A percentile compares a stretch with the other conserved stretches of the same genome.
Evolutionary conservation across 192 early-diverging fungal genomes (phyloP).

Genomic region (Powellomyces hirtus): DNA sequence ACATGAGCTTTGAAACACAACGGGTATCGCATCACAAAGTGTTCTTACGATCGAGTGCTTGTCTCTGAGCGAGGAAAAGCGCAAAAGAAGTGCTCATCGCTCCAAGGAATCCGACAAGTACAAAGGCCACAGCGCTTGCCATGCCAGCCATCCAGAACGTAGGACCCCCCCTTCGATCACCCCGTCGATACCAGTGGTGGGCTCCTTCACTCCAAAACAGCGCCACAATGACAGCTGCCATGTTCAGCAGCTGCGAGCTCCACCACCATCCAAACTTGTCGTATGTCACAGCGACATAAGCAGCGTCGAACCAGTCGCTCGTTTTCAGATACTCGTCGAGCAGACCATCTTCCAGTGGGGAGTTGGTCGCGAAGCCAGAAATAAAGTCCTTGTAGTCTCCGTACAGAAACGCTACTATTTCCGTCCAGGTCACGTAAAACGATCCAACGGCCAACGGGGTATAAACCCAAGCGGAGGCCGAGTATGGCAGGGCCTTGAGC

Average conservation of each 20-base stretch:
- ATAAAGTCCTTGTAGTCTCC: conserved; percentile 1
- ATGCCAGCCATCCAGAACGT: neutral
- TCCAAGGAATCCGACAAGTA: conserved; percentile 24
- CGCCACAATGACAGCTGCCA: conserved; percentile 18
- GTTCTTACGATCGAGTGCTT: conserved; percentile 14
- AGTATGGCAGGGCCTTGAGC: conserved; percentile 8
- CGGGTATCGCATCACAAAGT: neutral
- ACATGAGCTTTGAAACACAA: neutral
- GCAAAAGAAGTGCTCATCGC: conserved; percentile 31
- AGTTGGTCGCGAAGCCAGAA: neutral
- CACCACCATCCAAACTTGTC: conserved; percentile 22
- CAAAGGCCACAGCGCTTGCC: conserved; percentile 17
- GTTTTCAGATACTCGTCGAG: conserved; percentile 13
- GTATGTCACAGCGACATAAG: conserved; percentile 23
- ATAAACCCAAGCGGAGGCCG: conserved; percentile 4
- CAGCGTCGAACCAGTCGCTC: conserved; percentile 30
- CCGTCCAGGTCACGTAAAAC: conserved; percentile 24
- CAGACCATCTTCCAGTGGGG: neutral
- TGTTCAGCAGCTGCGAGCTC: conserved; percentile 28
- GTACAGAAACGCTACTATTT: conserved; percentile 20
- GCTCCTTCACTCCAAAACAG: conserved; percentile 30
- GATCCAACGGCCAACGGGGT: conserved; percentile 7
- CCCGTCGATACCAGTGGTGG: conserved; percentile 3
- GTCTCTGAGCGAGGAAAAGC: conserved; percentile 23
- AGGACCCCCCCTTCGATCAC: neutral